These are phyloP conservation scores for Cladophialophora chaetospira DNA, from an alignment of 2,329 filamentous ascomycete species.

Conservation along the genomic window DNA sequence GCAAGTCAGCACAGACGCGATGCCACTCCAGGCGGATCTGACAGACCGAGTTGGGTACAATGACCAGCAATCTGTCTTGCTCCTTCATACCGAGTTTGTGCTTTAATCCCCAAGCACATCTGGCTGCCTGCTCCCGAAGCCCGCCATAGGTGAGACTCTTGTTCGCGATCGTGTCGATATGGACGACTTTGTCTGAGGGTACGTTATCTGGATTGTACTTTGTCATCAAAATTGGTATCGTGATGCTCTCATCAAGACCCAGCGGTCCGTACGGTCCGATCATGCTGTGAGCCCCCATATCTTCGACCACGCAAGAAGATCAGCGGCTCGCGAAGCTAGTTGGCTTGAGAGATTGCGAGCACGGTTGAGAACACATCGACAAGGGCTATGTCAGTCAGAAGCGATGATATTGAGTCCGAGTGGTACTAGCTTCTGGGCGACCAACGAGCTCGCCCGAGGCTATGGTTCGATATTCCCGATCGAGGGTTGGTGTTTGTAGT, in stretches of 20 bases:
- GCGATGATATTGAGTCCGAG: background rate
- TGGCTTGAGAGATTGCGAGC: background rate
- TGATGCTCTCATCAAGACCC: slow-evolving; percentile 23
- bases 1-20: background rate
- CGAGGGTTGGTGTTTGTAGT: no score
- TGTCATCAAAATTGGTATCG: slow-evolving; percentile 34
- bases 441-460: background rate
- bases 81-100: slow-evolving; percentile 28
- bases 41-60: slow-evolving; percentile 34
- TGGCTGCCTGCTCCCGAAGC: slow-evolving; percentile 32
- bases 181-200: slow-evolving; percentile 32
- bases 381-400: no score
- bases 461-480: background rate
- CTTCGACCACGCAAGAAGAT: background rate
- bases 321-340: background rate
- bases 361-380: background rate
- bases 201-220: slow-evolving; percentile 35
- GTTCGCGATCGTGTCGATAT: slow-evolving; percentile 34
- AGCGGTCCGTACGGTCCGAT: slow-evolving; percentile 9
- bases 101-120: slow-evolving; percentile 34
- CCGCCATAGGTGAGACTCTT: slow-evolving; percentile 35
- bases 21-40: background rate
- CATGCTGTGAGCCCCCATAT: background rate
- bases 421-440: background rate
- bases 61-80: slow-evolving; percentile 31